These are phyloP conservation scores for Dioscorea alata DNA, from an alignment of 106 monocot genomes.

Conservation along the genomic window DNA sequence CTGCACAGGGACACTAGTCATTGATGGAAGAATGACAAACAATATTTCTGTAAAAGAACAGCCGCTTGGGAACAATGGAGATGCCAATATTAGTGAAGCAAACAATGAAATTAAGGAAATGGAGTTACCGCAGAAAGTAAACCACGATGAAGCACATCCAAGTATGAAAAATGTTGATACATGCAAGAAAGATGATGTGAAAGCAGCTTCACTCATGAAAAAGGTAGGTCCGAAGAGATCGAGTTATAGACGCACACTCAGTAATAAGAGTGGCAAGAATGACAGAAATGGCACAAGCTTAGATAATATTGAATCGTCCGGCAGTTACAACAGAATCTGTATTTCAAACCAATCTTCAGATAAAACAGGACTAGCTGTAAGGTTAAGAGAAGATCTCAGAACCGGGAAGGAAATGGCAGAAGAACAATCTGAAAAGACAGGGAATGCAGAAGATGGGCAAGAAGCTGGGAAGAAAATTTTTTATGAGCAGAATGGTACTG, in stretches of 20 bases:
- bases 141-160: conserved; percentile 4
- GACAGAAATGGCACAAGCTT: conserved; percentile 1
- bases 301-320: background rate
- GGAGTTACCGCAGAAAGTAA: conserved; percentile 1
- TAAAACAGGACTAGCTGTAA: conserved; percentile 12
- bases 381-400: background rate
- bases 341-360: background rate
- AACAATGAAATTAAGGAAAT: conserved; percentile 1
- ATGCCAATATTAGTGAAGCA: conserved; percentile 11
- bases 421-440: background rate
- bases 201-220: conserved; percentile 7
- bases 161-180: conserved; percentile 9
- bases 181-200: conserved; percentile 2
- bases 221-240: conserved; percentile 41
- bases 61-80: conserved; percentile 9
- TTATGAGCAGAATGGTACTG: conserved; percentile 1
- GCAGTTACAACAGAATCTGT: too few relatives aligned
- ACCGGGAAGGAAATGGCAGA: background rate
- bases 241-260: too few relatives aligned
- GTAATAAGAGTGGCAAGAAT: conserved; percentile 1
- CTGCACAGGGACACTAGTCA: conserved; percentile 5
- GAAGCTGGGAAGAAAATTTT: background rate
- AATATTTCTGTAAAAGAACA: conserved; percentile 3
- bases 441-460: background rate
- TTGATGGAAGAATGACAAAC: conserved; percentile 5